Percentiles rank a stretch among this genome's conserved stretches.
Conservation (phyloP, 331 rosid species). For the Phaseolus coccineus region DNA sequence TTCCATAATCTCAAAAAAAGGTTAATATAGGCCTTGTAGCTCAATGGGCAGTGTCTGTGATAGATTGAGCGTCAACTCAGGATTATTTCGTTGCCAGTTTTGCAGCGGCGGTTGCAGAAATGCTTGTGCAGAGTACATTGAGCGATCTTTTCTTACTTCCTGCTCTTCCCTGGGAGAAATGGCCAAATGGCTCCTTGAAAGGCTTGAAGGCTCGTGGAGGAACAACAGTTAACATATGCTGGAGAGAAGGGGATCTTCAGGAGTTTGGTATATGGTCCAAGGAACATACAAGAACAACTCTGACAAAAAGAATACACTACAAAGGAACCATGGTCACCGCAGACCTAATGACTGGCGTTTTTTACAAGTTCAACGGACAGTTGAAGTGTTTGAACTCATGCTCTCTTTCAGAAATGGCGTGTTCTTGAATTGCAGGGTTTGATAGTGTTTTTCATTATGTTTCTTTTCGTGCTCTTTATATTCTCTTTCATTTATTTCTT, state of each 20-base stretch:
- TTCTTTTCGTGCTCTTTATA: no score
- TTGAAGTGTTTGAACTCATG: constrained; percentile 47
- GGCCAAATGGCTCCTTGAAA: constrained; percentile 63
- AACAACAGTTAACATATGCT: constrained; percentile 55
- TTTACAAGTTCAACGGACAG: constrained; percentile 50
- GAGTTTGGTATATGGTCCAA: constrained; percentile 53
- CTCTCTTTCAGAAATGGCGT: constrained; percentile 4
- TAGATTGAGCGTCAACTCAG: constrained; percentile 8
- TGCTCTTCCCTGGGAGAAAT: constrained; percentile 61
- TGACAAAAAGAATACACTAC: constrained; percentile 45
- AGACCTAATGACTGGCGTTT: constrained; percentile 42
- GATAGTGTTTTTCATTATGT: no score
- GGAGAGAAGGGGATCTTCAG: constrained; percentile 67
- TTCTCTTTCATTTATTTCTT: no score
- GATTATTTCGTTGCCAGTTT: constrained; percentile 47
- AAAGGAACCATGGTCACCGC: constrained; percentile 48
- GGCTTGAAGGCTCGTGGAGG: constrained; percentile 72
- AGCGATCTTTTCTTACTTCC: constrained; percentile 64
- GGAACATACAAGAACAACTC: constrained; percentile 16
- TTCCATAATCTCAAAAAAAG: background rate
- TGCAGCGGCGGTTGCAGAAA: constrained; percentile 65
- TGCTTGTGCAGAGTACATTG: constrained; percentile 67
- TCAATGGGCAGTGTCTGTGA: background rate
- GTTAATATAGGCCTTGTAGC: background rate
- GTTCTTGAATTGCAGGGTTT: background rate